Conservation (phyloP, 2,329 filamentous ascomycete genomes). For the Fusarium decemcellulare region DNA sequence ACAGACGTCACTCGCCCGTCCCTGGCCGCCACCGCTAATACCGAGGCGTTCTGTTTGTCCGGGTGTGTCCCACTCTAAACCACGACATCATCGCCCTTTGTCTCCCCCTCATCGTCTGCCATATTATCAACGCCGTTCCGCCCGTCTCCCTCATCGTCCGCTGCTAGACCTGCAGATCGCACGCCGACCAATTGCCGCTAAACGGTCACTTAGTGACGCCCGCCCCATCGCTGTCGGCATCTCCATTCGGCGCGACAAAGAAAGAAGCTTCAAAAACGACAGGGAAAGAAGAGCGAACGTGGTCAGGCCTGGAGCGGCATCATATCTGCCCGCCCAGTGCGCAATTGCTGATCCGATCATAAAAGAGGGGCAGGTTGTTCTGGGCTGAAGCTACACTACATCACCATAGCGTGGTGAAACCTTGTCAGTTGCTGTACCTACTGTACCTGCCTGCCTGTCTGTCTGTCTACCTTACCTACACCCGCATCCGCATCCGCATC, state of each 20-base stretch:
- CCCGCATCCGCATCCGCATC: not conserved
- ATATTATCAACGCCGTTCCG: not conserved
- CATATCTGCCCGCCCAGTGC: constrained; percentile 5
- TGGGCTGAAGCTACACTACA: constrained; percentile 38
- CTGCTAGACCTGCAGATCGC: constrained; percentile 35
- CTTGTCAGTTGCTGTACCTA: constrained; percentile 28
- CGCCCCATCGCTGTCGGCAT: constrained; percentile 12
- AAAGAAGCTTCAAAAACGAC: not conserved
- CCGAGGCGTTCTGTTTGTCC: constrained; percentile 14
- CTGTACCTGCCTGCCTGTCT: not conserved
- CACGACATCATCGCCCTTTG: constrained; percentile 22
- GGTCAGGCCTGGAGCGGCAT: not conserved
- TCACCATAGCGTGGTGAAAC: constrained; percentile 39
- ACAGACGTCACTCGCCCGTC: constrained; percentile 2
- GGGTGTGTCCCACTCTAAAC: constrained; percentile 8
- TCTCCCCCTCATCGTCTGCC: constrained; percentile 7
- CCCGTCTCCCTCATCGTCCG: constrained; percentile 15
- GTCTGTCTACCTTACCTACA: too few species aligned
- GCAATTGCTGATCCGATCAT: constrained; percentile 37
- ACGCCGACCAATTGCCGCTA: constrained; percentile 34
- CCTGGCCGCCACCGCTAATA: not conserved
- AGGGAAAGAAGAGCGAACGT: too few species aligned
- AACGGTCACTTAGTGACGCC: constrained; percentile 13
- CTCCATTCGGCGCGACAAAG: constrained; percentile 18
- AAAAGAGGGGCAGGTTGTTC: constrained; percentile 41